phyloP scores from a whole-genome alignment of 257 asterid genomes.

The Avicennia marina region DNA sequence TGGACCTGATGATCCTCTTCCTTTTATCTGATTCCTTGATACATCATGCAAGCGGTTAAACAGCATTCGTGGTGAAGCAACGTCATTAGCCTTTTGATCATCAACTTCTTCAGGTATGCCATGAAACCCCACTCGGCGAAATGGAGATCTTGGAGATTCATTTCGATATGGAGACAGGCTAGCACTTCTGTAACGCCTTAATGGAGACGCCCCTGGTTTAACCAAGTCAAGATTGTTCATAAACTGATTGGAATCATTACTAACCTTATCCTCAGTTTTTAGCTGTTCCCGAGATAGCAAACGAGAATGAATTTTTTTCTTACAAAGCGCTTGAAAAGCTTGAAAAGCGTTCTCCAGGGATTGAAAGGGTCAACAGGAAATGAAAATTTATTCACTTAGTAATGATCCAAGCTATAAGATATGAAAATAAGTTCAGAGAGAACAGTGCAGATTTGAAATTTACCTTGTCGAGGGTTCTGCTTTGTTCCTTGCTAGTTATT shows the following conservation, averaged over 20 bases:
- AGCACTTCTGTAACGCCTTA: slow-evolving; percentile 60
- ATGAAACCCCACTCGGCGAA: slow-evolving; percentile 65
- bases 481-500: slow-evolving; percentile 60
- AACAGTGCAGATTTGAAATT: background rate
- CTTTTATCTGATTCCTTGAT: slow-evolving; percentile 36
- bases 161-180: slow-evolving; percentile 81
- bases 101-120: slow-evolving; percentile 64
- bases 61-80: slow-evolving; percentile 46
- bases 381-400: background rate
- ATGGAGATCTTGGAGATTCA: slow-evolving; percentile 71
- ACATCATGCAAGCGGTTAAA: slow-evolving; percentile 53
- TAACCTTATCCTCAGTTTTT: slow-evolving; percentile 31
- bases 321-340: slow-evolving; percentile 24
- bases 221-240: slow-evolving; percentile 28
- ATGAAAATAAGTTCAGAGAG: background rate
- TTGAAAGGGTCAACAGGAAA: slow-evolving; percentile 1
- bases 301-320: slow-evolving; percentile 73
- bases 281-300: slow-evolving; percentile 53
- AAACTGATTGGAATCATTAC: slow-evolving; percentile 29
- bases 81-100: slow-evolving; percentile 35
- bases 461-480: slow-evolving; percentile 95
- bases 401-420: background rate
- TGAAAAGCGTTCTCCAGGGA: slow-evolving; percentile 51
- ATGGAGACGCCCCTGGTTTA: slow-evolving; percentile 52
- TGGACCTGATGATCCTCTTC: slow-evolving; percentile 27